Percentiles rank a stretch among this genome's conserved stretches.
phyloP scores from a whole-genome alignment of 306 rosid genomes.

The Inga laurina region DNA sequence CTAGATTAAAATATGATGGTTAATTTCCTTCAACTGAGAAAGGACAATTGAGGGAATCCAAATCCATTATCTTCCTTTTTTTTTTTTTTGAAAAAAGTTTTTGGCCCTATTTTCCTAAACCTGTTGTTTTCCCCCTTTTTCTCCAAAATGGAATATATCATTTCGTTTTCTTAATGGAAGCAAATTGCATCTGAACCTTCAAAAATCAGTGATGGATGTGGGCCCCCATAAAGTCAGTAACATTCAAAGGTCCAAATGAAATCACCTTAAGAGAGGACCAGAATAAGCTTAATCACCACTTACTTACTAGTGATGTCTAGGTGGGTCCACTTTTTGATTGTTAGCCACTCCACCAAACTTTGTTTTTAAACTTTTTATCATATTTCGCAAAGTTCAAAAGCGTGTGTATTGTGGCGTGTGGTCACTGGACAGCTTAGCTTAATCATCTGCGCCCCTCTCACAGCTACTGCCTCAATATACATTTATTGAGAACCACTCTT shows the following conservation, averaged over 20 bases:
- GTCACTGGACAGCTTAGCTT: constrained; percentile 6
- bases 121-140: not conserved
- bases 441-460: constrained; percentile 43
- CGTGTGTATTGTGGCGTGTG: not conserved
- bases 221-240: constrained; percentile 40
- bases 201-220: constrained; percentile 21
- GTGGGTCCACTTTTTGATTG: constrained; percentile 33
- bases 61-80: not conserved
- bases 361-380: not conserved
- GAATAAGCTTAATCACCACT: constrained; percentile 29
- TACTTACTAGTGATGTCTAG: not conserved
- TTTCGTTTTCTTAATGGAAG: not conserved
- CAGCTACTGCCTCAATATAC: not conserved
- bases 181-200: constrained; percentile 31
- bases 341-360: constrained; percentile 34
- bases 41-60: no score
- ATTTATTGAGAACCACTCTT: no score
- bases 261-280: constrained; percentile 9
- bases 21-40: no score
- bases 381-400: constrained; percentile 26
- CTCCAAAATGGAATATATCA: constrained; percentile 17
- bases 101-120: not conserved
- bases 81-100: not conserved
- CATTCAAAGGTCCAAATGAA: constrained; percentile 28
- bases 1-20: no score